Base-by-base conservation (phyloP, 202 grass and related monocot species). In the Schoenoplectus triqueter region DNA sequence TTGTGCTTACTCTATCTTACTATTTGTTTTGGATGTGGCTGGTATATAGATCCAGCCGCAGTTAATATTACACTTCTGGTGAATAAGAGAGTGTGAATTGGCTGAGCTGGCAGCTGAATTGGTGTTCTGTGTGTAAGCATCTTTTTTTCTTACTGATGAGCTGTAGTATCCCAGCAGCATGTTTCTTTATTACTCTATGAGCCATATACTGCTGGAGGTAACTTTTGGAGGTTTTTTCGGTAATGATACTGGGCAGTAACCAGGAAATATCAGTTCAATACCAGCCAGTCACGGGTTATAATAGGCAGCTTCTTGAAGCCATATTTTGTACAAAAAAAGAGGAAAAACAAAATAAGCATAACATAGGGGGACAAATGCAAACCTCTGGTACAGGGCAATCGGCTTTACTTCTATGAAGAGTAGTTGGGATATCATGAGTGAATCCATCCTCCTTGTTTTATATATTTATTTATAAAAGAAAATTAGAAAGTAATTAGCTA, bases 341-440 rank as follows among this genome's bases (percentile, higher is more conserved):
- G 20, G 21, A 21, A 73, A 7, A 73, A 73, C 19, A 47, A 73
- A 73, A 73, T 20, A 10, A 13, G 0, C 17, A 52, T 73, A 9
- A 52, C 70, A 40, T 31, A 41, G 39, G 68, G 47, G 67, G 18
- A 19, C 46, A 42, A 84, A 57, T 2, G 18, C 59, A 0, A 92
- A 94, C 93, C 90, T 99, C 96, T 59, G 64, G 86, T 73, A 94
- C 84, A 78, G 88, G 88, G 91, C 95, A 98, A 85, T 95, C 95
- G 75, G 91, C 93, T 91, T 95, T 99, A 73, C 96, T 99, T 92
- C 96, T 95, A 65, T 99, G 96, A 83, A 99, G 86, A 83, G 93
- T 95, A 11, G 96, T 99, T 57, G 96, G 96, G 81, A 99, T 99
- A 91, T 99, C 96, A 82, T 90, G 92, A 66, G 87, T 87, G 82